A percentile compares a stretch with the other conserved stretches of the same genome.
Conservation (phyloP, 2,329 filamentous ascomycete genomes). For the Sporothrix euskadiensis region DNA sequence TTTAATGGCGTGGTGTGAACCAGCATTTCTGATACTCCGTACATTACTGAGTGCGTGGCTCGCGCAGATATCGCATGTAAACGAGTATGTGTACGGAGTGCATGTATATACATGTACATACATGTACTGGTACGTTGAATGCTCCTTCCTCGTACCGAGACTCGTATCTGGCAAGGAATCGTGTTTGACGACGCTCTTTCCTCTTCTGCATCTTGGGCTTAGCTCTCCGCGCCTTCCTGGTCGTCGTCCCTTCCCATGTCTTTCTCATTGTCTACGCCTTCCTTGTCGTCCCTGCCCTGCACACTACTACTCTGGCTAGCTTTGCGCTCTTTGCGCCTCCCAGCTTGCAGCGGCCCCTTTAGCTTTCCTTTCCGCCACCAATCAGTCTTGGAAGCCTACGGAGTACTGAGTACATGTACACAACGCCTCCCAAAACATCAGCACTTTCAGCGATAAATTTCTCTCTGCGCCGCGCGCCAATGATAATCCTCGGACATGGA, state of each 20-base stretch:
- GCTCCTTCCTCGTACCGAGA: not conserved
- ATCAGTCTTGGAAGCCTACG: not conserved
- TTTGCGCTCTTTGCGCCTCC: conserved; percentile 12
- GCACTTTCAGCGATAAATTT: conserved; percentile 14
- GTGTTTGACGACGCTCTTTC: not conserved
- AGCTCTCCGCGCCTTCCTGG: not conserved
- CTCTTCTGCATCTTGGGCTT: not conserved
- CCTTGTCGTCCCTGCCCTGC: not conserved
- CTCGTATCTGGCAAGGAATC: not conserved
- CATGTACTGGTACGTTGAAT: not conserved
- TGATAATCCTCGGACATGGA: not conserved
- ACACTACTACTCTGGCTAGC: conserved; percentile 15
- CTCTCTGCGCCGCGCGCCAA: not conserved
- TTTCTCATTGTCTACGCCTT: not conserved
- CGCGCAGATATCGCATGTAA: not conserved
- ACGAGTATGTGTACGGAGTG: too few species aligned
- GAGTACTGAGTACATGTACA: too few species aligned
- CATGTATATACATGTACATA: not conserved
- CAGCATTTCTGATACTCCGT: not conserved
- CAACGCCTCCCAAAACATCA: not conserved
- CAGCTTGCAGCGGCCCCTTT: not conserved
- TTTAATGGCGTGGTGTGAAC: not conserved
- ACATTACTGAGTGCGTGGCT: not conserved
- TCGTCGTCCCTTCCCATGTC: too few species aligned
- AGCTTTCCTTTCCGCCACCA: not conserved